Conservation (phyloP, 768 basidiomycete genomes). For the Hortiboletus flavorubellus region DNA sequence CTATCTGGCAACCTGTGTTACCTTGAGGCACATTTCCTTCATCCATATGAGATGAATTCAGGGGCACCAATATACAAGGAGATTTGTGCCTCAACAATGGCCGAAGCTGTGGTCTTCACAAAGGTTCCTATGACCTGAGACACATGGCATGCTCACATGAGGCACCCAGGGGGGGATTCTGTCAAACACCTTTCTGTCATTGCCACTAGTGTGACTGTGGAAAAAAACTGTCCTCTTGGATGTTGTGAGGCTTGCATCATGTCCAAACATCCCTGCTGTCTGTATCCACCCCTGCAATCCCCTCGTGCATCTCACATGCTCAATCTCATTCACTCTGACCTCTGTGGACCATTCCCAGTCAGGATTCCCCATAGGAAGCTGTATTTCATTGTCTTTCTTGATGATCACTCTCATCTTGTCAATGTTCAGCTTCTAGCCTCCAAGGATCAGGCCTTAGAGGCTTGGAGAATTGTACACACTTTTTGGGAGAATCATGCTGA, state of each 20-base stretch:
- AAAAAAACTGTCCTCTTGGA: rapidly evolving
- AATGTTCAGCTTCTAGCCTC: neutral
- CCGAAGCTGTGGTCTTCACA: too few species aligned
- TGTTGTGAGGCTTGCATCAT: neutral
- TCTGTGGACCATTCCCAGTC: conserved; percentile 24
- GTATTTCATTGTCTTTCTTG: conserved; percentile 18
- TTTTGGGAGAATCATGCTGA: neutral
- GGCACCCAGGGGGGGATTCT: neutral
- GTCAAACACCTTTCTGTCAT: neutral
- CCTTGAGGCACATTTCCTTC: too few species aligned
- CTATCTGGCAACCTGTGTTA: too few species aligned
- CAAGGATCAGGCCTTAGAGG: neutral
- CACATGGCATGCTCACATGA: neutral
- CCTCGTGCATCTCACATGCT: conserved; percentile 4
- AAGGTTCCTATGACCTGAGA: neutral
- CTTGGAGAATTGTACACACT: neutral
- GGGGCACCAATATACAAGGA: too few species aligned
- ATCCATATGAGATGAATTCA: too few species aligned
- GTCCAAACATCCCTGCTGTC: neutral
- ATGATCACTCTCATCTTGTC: conserved; percentile 5
- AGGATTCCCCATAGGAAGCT: conserved; percentile 9
- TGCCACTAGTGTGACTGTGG: neutral
- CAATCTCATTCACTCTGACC: conserved; percentile 26
- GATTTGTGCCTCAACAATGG: too few species aligned
- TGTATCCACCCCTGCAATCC: neutral